Evolutionary conservation across 1,284 basidiomycete species (phyloP).

Genomic region (Apiotrichum veenhuisii): DNA sequence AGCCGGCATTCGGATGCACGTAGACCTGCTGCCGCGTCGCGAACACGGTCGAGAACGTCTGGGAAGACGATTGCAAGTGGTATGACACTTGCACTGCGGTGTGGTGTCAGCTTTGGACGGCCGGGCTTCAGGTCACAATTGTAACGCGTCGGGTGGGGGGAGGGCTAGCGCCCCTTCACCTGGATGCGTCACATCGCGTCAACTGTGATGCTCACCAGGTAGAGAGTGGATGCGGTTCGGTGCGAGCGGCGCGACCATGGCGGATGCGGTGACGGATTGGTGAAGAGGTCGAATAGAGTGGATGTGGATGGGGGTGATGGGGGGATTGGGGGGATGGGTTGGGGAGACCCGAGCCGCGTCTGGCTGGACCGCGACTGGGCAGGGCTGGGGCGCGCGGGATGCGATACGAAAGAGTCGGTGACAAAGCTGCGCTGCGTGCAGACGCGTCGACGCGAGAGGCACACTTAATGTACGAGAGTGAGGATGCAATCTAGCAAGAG

Average conservation of each 20-base stretch:
- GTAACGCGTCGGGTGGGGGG: background rate
- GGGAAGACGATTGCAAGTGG: slow-evolving; percentile 36
- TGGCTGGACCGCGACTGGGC: background rate
- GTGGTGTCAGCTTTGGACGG: background rate
- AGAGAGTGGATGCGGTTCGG: slow-evolving; percentile 43
- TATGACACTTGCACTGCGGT: slow-evolving; percentile 40
- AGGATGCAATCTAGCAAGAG: no score
- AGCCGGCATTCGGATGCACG: slow-evolving; percentile 36
- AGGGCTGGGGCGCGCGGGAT: background rate
- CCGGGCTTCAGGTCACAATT: no score
- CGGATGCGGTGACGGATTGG: slow-evolving; percentile 1
- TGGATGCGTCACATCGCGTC: background rate
- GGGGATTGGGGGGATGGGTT: no score
- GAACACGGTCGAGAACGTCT: slow-evolving; percentile 39
- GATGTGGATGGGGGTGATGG: background rate
- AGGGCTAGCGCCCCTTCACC: no score
- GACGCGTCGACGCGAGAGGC: background rate
- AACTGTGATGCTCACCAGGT: slow-evolving; percentile 31
- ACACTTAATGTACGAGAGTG: no score
- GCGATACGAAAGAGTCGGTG: no score
- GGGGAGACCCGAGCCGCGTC: background rate
- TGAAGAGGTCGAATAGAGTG: background rate
- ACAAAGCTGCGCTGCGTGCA: background rate
- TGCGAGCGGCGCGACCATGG: slow-evolving; percentile 26
- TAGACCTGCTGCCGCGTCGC: slow-evolving; percentile 40